Evolutionary conservation across 2,329 filamentous ascomycete species (phyloP).

Genomic region (Sporothrix variecibatus): DNA sequence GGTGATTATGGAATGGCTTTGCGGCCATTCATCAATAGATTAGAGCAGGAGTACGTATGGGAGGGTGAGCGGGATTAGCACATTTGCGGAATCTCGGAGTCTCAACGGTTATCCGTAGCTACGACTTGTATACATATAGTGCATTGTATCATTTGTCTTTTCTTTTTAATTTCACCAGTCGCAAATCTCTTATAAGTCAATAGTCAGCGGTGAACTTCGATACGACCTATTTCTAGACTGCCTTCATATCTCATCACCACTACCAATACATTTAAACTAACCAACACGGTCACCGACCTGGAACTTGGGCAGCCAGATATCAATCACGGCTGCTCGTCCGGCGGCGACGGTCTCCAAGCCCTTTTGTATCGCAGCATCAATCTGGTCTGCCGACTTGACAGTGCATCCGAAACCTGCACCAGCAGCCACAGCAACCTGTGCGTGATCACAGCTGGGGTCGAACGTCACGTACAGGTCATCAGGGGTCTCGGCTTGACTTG

Average conservation of each 20-base stretch:
- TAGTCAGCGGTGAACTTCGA: not conserved
- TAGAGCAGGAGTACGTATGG: conserved; percentile 12
- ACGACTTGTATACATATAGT: too few species aligned
- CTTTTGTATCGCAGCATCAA: not conserved
- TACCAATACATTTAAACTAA: not conserved
- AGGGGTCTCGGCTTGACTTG: not conserved
- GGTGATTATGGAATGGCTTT: conserved; percentile 71
- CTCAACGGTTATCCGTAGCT: too few species aligned
- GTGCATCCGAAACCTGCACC: not conserved
- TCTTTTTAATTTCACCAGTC: too few species aligned
- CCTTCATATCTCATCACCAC: not conserved
- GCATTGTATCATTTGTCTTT: too few species aligned
- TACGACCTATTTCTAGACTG: not conserved
- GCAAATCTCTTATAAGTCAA: too few species aligned
- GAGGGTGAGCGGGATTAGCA: not conserved
- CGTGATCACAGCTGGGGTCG: conserved; percentile 7
- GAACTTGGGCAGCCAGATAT: not conserved
- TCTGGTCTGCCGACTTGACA: not conserved
- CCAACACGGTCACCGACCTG: not conserved
- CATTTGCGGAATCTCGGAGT: too few species aligned
- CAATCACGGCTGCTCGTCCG: not conserved
- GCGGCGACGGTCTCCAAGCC: not conserved
- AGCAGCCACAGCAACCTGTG: conserved; percentile 3
- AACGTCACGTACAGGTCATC: conserved; percentile 15
- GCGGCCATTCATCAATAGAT: conserved; percentile 38